These are phyloP conservation scores for Irpex sp. DNA, from an alignment of 1,284 basidiomycete species.

Conservation along the genomic window DNA sequence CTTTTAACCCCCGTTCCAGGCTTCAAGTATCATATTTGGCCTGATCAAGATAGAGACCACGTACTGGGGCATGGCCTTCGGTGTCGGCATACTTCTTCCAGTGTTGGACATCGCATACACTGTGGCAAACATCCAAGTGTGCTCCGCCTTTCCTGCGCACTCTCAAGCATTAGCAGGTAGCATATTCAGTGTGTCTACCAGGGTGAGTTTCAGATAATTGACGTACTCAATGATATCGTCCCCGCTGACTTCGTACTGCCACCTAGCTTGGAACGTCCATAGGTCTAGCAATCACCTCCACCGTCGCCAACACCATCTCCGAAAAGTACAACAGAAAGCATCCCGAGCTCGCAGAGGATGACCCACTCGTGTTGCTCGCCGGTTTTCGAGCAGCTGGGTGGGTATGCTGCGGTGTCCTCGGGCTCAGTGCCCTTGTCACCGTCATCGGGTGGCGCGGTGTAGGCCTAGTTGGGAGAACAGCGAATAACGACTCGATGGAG, in stretches of 20 bases:
- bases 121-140: conserved; percentile 31
- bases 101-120: conserved; percentile 32
- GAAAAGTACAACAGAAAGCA: conserved; percentile 20
- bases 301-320: conserved; percentile 28
- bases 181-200: conserved; percentile 34
- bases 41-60: conserved; percentile 27
- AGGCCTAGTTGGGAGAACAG: conserved; percentile 18
- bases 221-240: not conserved
- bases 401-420: conserved; percentile 25
- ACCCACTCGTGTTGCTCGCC: conserved; percentile 29
- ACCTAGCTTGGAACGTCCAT: conserved; percentile 31
- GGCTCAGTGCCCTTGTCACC: conserved; percentile 23
- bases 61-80: conserved; percentile 32
- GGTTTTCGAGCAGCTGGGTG: conserved; percentile 33
- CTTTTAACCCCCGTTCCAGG: conserved; percentile 16
- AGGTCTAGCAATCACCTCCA: conserved; percentile 31
- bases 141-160: conserved; percentile 28
- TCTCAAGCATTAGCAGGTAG: conserved; percentile 35
- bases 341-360: conserved; percentile 17
- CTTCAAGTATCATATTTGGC: conserved; percentile 29
- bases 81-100: conserved; percentile 24
- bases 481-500: not conserved
- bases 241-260: not conserved
- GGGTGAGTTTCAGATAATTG: conserved; percentile 18
- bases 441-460: conserved; percentile 27